A percentile compares a stretch with the other conserved stretches of the same genome.
These are phyloP conservation scores for Gracilaria gracilis DNA, from an alignment of 23 red algal species.

Conservation along the genomic window DNA sequence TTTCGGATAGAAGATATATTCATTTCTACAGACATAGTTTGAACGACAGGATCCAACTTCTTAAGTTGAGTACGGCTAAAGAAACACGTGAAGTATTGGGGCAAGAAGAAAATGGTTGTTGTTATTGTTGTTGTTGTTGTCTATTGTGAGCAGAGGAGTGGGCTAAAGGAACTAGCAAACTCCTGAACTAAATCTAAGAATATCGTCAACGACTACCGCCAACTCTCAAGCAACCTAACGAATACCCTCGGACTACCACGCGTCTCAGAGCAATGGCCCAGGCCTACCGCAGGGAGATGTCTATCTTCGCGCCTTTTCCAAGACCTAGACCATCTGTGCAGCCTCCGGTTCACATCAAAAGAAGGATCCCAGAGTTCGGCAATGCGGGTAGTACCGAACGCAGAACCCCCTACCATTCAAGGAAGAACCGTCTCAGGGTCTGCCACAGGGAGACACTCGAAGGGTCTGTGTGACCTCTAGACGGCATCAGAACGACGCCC, in stretches of 20 bases:
- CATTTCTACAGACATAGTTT: too few species aligned
- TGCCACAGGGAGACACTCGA: background rate
- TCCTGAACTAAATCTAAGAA: too few species aligned
- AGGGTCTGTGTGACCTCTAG: background rate
- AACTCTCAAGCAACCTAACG: background rate
- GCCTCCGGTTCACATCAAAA: background rate
- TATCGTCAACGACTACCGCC: background rate
- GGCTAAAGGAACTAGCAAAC: too few species aligned
- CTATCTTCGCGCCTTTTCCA: constrained; percentile 38
- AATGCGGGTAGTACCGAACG: background rate
- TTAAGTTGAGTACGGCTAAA: too few species aligned
- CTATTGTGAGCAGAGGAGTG: too few species aligned
- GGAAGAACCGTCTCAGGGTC: background rate
- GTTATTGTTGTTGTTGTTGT: too few species aligned
- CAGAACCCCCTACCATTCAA: background rate
- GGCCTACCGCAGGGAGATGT: constrained; percentile 17
- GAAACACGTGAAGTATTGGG: too few species aligned
- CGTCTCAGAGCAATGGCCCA: background rate
- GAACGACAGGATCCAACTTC: too few species aligned
- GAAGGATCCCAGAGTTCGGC: background rate
- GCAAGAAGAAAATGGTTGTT: too few species aligned
- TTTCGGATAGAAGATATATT: too few species aligned
- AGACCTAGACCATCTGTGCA: background rate
- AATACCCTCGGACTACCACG: background rate
- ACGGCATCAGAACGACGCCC: background rate